Evolutionary conservation across 2,329 filamentous ascomycete genomes (phyloP).

Genomic region (Xylariaceae sp.): DNA sequence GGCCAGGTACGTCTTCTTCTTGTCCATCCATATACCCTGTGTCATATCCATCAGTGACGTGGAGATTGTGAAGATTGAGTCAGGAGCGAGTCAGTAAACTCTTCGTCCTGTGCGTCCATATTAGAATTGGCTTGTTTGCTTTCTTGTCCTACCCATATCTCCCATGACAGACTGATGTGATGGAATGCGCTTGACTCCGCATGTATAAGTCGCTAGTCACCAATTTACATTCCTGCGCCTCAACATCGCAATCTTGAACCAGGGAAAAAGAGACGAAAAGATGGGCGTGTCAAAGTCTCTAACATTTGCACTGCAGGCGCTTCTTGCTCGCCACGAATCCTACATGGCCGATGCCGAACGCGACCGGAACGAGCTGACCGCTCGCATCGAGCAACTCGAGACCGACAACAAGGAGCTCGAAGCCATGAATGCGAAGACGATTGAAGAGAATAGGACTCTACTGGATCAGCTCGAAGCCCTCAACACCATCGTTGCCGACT

Average conservation of each 20-base stretch:
- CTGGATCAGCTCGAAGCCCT: constrained; percentile 84
- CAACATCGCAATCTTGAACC: constrained; percentile 11
- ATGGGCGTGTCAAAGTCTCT: constrained; percentile 60
- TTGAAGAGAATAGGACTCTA: constrained; percentile 82
- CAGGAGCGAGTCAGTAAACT: no score
- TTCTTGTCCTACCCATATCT: background rate
- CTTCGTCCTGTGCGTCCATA: no score
- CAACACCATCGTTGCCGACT: constrained; percentile 79
- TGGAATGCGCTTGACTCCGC: constrained; percentile 15
- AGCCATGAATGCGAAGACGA: constrained; percentile 75
- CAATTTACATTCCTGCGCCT: constrained; percentile 34
- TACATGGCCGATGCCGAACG: constrained; percentile 93
- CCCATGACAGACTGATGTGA: background rate
- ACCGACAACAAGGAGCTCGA: constrained; percentile 76
- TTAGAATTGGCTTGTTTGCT: background rate
- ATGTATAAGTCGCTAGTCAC: constrained; percentile 3
- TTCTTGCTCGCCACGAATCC: constrained; percentile 89
- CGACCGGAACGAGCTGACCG: constrained; percentile 76
- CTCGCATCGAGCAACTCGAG: constrained; percentile 79
- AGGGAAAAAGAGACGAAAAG: background rate
- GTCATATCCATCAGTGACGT: background rate
- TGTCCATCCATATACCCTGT: background rate
- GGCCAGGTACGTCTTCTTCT: constrained; percentile 79
- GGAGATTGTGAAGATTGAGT: background rate
- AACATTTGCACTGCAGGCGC: constrained; percentile 79